Conservation (phyloP, 371 early-diverging fungal species). For the Aphelidium insulamus region DNA sequence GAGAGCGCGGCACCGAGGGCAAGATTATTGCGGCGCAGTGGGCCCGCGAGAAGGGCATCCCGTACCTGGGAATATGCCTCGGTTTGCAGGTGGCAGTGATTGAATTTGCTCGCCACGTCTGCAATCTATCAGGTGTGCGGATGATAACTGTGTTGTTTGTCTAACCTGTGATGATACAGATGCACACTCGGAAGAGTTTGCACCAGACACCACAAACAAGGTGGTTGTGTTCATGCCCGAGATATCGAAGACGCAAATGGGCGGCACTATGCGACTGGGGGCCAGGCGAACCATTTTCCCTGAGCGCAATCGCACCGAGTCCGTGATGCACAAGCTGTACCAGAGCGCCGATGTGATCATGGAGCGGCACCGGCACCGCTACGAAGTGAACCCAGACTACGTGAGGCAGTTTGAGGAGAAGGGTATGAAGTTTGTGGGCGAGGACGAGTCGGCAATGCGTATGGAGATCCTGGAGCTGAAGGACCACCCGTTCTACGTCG, state of each 20-base stretch:
- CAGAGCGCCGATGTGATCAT: conserved; percentile 29
- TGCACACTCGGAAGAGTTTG: conserved; percentile 75
- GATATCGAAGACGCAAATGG: conserved; percentile 78
- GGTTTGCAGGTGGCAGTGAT: conserved; percentile 97
- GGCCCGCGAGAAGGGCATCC: conserved; percentile 94
- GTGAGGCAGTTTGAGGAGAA: conserved; percentile 49
- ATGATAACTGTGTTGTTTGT: not conserved
- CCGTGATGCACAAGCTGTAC: conserved; percentile 31
- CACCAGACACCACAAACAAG: conserved; percentile 36
- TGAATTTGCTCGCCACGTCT: conserved; percentile 93
- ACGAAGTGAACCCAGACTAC: conserved; percentile 86
- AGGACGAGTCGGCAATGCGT: conserved; percentile 77
- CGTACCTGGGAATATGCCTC: conserved; percentile 97
- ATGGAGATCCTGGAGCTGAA: conserved; percentile 91
- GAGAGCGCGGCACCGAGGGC: conserved; percentile 89
- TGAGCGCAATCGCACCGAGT: conserved; percentile 23
- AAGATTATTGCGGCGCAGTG: conserved; percentile 91
- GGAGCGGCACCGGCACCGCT: conserved; percentile 97
- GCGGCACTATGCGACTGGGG: conserved; percentile 94
- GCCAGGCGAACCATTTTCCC: conserved; percentile 65
- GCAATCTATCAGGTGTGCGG: too few relatives aligned
- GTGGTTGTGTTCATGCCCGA: conserved; percentile 94
- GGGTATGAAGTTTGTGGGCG: conserved; percentile 81
- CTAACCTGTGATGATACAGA: conserved; percentile 9
- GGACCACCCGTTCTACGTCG: conserved; percentile 91